These are phyloP conservation scores for Cetraspora pellucida DNA, from an alignment of 192 early-diverging fungal genomes.

Conservation along the genomic window DNA sequence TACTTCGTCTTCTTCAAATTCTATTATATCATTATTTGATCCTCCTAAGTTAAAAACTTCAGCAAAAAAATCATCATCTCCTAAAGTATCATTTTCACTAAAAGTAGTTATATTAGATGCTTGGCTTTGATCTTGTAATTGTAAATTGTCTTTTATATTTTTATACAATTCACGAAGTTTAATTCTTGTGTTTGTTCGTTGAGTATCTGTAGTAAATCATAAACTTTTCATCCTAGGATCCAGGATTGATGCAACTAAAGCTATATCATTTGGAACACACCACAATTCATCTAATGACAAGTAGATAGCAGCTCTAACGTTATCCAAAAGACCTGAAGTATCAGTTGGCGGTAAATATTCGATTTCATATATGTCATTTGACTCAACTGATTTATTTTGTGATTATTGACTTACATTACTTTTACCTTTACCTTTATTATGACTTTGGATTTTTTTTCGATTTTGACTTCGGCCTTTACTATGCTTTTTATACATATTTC, in stretches of 20 bases:
- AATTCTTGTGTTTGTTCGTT: neutral
- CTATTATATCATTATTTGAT: no score
- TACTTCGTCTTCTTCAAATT: no score
- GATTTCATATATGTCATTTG: neutral
- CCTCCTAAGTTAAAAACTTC: no score
- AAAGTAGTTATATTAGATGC: no score
- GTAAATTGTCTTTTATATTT: no score
- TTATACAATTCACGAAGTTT: neutral
- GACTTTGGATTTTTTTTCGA: no score
- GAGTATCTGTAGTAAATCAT: neutral
- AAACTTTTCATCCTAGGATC: slow-evolving; percentile 5
- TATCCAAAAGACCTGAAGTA: neutral
- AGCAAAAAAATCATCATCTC: no score
- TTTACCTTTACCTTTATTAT: neutral
- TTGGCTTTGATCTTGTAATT: no score
- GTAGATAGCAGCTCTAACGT: neutral
- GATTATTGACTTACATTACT: neutral
- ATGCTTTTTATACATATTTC: neutral
- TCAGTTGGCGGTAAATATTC: neutral
- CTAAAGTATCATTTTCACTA: no score
- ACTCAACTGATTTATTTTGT: neutral
- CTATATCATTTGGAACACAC: neutral
- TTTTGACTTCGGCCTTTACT: neutral
- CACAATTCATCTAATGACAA: neutral
- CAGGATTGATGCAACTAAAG: neutral